phyloP scores from a whole-genome alignment of 2,329 filamentous ascomycete genomes.

The Aspergillus neoniger region DNA sequence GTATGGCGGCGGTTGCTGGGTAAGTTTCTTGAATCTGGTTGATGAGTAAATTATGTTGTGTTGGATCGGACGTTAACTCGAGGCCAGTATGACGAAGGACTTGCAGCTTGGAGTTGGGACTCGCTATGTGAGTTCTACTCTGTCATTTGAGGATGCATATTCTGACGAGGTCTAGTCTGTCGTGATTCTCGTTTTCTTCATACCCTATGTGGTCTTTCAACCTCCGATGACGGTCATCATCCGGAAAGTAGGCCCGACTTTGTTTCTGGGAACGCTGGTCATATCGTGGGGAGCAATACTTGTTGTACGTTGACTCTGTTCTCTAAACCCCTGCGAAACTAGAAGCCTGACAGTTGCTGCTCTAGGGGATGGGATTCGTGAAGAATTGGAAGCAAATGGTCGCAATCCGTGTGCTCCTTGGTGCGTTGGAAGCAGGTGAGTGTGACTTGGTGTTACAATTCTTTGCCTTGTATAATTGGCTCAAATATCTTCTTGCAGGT shows the following conservation, averaged over 20 bases:
- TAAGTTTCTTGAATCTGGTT: conserved; percentile 33
- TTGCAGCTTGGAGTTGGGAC: conserved; percentile 29
- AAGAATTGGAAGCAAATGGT: conserved; percentile 32
- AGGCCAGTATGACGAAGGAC: conserved; percentile 51
- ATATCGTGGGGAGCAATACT: conserved; percentile 33
- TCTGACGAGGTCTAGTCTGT: conserved; percentile 29
- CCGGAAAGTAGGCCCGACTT: conserved; percentile 33
- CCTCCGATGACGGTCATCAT: conserved; percentile 34
- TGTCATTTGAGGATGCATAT: not conserved
- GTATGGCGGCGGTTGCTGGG: conserved; percentile 69
- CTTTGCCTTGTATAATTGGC: not conserved
- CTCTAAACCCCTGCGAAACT: not conserved
- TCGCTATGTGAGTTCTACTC: conserved; percentile 28
- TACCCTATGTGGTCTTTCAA: conserved; percentile 36
- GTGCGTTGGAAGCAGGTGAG: conserved; percentile 30
- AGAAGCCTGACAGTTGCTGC: conserved; percentile 6
- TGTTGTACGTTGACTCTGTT: conserved; percentile 22
- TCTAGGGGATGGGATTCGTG: conserved; percentile 33
- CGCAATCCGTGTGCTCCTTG: conserved; percentile 29
- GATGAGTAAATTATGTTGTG: conserved; percentile 61
- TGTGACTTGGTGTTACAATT: conserved; percentile 47
- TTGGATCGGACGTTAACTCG: conserved; percentile 67
- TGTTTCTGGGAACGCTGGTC: conserved; percentile 31
- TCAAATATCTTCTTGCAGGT: conserved; percentile 57
- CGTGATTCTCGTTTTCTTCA: conserved; percentile 36